Conservation (phyloP, 2,329 filamentous ascomycete species). For the Colletotrichum shisoi region DNA sequence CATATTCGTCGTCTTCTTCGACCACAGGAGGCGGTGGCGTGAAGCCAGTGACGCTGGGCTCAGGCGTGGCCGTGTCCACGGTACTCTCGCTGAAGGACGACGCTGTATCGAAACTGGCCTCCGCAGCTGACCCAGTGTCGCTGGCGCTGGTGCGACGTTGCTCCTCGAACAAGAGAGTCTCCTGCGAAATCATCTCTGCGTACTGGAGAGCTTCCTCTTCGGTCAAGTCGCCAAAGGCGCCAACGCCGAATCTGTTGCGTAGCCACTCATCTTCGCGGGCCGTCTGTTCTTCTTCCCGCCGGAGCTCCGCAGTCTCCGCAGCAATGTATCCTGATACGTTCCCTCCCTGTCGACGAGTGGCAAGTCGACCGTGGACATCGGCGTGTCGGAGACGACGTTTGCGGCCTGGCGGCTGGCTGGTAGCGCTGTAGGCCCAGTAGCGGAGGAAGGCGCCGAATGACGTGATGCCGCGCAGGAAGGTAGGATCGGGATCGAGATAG, state of each 20-base stretch:
- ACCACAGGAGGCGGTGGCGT: conserved; percentile 46
- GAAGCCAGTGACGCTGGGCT: conserved; percentile 59
- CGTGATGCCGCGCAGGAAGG: conserved; percentile 83
- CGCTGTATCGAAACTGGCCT: conserved; percentile 54
- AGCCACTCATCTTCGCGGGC: conserved; percentile 74
- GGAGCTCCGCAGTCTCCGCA: conserved; percentile 83
- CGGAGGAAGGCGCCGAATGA: conserved; percentile 86
- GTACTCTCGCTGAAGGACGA: conserved; percentile 55
- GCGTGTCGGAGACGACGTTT: conserved; percentile 81
- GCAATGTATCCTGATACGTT: conserved; percentile 83
- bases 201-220: conserved; percentile 72
- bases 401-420: conserved; percentile 75
- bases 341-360: conserved; percentile 65
- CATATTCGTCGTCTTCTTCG: conserved; percentile 63
- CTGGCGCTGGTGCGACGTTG: conserved; percentile 61
- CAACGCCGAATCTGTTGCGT: conserved; percentile 82
- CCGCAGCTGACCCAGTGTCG: conserved; percentile 60
- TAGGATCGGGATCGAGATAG: conserved; percentile 85
- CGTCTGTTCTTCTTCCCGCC: conserved; percentile 72
- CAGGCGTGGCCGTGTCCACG: conserved; percentile 62
- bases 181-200: conserved; percentile 71
- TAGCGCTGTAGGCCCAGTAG: conserved; percentile 93
- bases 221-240: conserved; percentile 69
- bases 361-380: conserved; percentile 62
- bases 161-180: conserved; percentile 65